Conservation (phyloP, 352 stramenopile species). For the Halophytophthora polymorphica region DNA sequence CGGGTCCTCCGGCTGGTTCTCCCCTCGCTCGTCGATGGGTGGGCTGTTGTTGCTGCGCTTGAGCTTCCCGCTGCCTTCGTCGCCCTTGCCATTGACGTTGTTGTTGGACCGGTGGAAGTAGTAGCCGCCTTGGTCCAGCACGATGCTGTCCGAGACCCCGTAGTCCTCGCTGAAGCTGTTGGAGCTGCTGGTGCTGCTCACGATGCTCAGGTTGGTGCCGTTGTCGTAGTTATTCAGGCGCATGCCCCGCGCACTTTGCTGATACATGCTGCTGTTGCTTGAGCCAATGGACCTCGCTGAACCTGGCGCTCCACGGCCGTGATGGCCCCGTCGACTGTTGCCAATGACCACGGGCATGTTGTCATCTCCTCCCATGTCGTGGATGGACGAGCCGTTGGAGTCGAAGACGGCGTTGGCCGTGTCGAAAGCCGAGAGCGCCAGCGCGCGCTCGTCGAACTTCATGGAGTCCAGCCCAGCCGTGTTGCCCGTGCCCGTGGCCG, state of each 20-base stretch:
- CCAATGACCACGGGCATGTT: conserved; percentile 19
- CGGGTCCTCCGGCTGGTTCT: conserved; percentile 13
- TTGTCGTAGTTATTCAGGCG: conserved; percentile 35
- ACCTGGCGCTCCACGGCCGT: conserved; percentile 12
- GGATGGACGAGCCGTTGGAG: conserved; percentile 27
- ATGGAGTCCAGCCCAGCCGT: conserved; percentile 37
- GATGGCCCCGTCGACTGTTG: conserved; percentile 21
- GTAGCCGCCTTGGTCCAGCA: conserved; percentile 64
- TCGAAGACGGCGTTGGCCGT: conserved; percentile 31
- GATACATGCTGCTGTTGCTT: conserved; percentile 16
- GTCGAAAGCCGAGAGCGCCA: conserved; percentile 27
- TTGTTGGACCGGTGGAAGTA: conserved; percentile 54
- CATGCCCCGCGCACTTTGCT: conserved; percentile 23
- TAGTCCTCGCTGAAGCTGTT: conserved; percentile 52
- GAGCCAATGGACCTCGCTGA: conserved; percentile 30
- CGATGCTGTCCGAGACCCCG: conserved; percentile 56
- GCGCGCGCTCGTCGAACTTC: conserved; percentile 41
- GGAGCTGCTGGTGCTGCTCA: conserved; percentile 41
- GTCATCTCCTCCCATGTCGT: conserved; percentile 18
- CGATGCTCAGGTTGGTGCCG: conserved; percentile 28
- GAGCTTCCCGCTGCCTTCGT: conserved; percentile 1
- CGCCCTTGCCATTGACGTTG: conserved; percentile 19
- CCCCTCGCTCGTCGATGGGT: conserved; percentile 13
- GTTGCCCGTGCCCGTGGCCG: conserved; percentile 21
- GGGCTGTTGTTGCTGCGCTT: conserved; percentile 16